These are phyloP conservation scores for Pezicula carpinea DNA, from an alignment of 2,329 filamentous ascomycete genomes.

Conservation along the genomic window DNA sequence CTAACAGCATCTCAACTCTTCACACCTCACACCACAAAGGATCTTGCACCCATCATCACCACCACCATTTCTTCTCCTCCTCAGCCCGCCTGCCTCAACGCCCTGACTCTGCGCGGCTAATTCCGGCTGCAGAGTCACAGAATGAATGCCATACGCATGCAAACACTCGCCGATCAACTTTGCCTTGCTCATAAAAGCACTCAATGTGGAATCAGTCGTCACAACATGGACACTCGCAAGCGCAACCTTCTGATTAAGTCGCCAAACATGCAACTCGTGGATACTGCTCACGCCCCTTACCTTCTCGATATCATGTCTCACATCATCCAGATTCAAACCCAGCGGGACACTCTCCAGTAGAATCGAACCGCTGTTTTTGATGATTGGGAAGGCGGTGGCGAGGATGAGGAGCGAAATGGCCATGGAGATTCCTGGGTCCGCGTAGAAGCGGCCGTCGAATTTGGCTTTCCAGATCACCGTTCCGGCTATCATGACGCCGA, in stretches of 20 bases:
- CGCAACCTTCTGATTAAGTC: conserved; percentile 63
- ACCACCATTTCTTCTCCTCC: not conserved
- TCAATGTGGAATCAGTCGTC: conserved; percentile 51
- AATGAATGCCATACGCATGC: conserved; percentile 70
- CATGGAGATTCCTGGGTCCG: conserved; percentile 65
- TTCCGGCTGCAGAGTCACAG: conserved; percentile 67
- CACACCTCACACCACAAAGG: conserved; percentile 16
- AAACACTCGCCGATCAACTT: conserved; percentile 63
- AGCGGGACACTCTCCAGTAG: conserved; percentile 62
- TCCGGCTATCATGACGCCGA: conserved; percentile 68
- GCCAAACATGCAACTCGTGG: conserved; percentile 72
- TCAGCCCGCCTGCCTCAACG: not conserved
- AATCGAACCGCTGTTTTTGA: conserved; percentile 58
- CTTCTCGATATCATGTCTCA: conserved; percentile 65
- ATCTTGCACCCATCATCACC: conserved; percentile 14
- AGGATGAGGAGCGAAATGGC: conserved; percentile 72
- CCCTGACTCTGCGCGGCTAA: conserved; percentile 21
- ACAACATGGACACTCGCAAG: conserved; percentile 67
- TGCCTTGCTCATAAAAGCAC: conserved; percentile 55
- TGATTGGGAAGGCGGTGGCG: conserved; percentile 54
- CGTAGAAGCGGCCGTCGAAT: conserved; percentile 59
- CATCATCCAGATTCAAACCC: conserved; percentile 54
- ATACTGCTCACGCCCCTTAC: conserved; percentile 59
- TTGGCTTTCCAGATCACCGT: conserved; percentile 63
- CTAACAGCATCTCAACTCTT: conserved; percentile 30